Conservation (phyloP, 306 rosid species). For the Carpinus viminea region DNA sequence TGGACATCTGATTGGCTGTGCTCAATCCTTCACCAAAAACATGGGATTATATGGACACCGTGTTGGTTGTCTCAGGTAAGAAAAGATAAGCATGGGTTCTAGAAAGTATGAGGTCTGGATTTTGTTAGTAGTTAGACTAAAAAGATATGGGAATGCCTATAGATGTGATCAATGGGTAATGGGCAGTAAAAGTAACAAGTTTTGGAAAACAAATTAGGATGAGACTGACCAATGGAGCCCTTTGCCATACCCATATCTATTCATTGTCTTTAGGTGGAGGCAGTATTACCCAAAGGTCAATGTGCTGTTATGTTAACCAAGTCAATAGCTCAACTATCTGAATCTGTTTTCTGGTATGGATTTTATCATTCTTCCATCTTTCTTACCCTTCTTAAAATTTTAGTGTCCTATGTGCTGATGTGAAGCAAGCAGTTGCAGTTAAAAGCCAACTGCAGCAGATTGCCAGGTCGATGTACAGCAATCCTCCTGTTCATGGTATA, state of each 20-base stretch:
- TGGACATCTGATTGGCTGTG: conserved; percentile 37
- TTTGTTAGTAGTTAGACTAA: background rate
- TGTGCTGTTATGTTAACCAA: background rate
- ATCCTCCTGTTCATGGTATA: conserved; percentile 41
- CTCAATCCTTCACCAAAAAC: conserved; percentile 48
- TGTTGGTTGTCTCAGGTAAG: conserved; percentile 46
- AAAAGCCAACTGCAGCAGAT: conserved; percentile 39
- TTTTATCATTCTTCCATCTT: background rate
- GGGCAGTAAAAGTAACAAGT: background rate
- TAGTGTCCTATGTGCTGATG: conserved; percentile 36
- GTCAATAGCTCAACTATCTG: background rate
- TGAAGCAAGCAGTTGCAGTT: conserved; percentile 30
- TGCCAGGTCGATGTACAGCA: conserved; percentile 43
- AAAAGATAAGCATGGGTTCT: background rate
- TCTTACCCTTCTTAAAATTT: background rate
- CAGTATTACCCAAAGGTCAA: background rate
- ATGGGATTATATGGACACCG: conserved; percentile 47
- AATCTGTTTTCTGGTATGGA: background rate
- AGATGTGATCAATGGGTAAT: background rate
- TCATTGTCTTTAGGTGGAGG: background rate
- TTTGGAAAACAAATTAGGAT: background rate
- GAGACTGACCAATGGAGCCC: background rate
- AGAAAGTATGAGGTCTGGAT: background rate
- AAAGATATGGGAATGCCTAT: background rate
- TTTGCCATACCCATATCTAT: background rate